phyloP scores from a whole-genome alignment of 2,329 filamentous ascomycete genomes.

The Cladosporium sp. region DNA sequence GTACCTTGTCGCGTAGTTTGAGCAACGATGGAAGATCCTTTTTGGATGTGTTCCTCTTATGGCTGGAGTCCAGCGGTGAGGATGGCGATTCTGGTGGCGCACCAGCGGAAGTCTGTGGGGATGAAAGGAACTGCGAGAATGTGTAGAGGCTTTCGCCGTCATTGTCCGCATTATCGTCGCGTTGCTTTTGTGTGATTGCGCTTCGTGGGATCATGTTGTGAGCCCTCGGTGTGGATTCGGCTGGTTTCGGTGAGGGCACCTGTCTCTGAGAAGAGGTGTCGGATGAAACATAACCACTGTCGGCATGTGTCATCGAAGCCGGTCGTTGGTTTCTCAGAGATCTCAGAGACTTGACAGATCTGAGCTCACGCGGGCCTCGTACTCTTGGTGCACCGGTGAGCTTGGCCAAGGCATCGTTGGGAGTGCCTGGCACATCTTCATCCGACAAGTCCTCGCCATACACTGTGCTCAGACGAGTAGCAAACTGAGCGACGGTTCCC shows the following conservation, averaged over 20 bases:
- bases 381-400: conserved; percentile 19
- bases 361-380: background rate
- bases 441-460: conserved; percentile 19
- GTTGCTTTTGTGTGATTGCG: background rate
- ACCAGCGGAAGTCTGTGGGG: background rate
- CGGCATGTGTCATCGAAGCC: conserved; percentile 14
- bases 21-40: conserved; percentile 5
- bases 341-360: conserved; percentile 1
- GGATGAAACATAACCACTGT: conserved; percentile 35
- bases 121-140: conserved; percentile 18
- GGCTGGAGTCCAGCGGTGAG: background rate
- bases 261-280: conserved; percentile 6
- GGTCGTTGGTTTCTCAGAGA: conserved; percentile 1
- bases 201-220: background rate
- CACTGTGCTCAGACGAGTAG: conserved; percentile 26
- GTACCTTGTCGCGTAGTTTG: background rate
- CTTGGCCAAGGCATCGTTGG: conserved; percentile 23
- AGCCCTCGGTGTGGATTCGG: background rate
- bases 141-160: conserved; percentile 19
- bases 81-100: background rate
- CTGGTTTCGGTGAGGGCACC: background rate
- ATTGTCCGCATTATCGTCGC: background rate
- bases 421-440: conserved; percentile 16
- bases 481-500: conserved; percentile 18
- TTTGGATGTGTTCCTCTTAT: background rate